phyloP scores from a whole-genome alignment of 176 grass and related monocot species.

The Musa itinerans region DNA sequence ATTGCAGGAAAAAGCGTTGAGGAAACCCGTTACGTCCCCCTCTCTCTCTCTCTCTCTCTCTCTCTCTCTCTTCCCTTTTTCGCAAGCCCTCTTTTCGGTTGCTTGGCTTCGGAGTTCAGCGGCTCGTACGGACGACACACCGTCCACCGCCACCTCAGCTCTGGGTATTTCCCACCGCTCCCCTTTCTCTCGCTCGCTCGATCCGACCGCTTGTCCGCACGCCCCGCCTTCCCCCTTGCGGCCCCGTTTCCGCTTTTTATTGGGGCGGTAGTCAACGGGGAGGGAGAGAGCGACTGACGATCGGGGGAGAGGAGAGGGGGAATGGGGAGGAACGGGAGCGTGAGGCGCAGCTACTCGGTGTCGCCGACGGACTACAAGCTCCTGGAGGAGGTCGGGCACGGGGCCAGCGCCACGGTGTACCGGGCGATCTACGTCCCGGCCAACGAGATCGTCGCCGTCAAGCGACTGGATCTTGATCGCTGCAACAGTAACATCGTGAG shows the following conservation, averaged over 20 bases:
- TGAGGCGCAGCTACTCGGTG: slow-evolving; percentile 47
- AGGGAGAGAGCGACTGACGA: slow-evolving; percentile 14
- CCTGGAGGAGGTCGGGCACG: slow-evolving; percentile 80
- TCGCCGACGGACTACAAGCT: slow-evolving; percentile 52
- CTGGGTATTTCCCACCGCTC: neutral
- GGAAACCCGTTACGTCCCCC: neutral
- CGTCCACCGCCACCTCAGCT: neutral
- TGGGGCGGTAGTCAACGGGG: slow-evolving; percentile 37
- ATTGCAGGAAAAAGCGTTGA: neutral
- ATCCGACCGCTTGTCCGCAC: neutral
- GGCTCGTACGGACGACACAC: slow-evolving; percentile 2
- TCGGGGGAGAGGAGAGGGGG: slow-evolving; percentile 6
- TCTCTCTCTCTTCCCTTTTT: too few species aligned
- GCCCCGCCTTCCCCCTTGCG: neutral
- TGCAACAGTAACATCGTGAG: slow-evolving; percentile 95
- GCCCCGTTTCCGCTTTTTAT: neutral
- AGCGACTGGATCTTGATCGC: slow-evolving; percentile 99
- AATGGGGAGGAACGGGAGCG: slow-evolving; percentile 26
- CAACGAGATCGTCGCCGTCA: slow-evolving; percentile 71
- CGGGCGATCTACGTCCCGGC: slow-evolving; percentile 63
- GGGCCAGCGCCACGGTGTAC: slow-evolving; percentile 86
- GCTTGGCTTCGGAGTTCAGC: neutral
- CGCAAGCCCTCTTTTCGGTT: neutral
- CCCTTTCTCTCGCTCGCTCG: neutral
- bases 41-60: neutral